Conservation (phyloP, 164 flowering plant species). For the Chimonanthus salicifolius region DNA sequence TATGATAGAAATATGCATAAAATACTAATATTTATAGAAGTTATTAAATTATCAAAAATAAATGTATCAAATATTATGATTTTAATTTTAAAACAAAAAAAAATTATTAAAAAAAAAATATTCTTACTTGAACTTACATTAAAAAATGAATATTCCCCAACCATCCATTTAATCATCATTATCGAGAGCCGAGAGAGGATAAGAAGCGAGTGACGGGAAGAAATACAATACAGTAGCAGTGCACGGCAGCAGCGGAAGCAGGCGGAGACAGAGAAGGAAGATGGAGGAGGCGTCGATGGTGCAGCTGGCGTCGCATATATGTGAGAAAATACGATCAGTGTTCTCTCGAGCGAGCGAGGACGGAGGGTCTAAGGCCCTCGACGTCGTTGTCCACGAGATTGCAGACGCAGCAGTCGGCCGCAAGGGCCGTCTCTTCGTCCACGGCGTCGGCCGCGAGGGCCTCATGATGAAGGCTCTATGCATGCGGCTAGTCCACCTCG, state of each 20-base stretch:
- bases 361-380: conserved; percentile 31
- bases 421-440: conserved; percentile 55
- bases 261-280: not conserved
- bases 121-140: too few species aligned
- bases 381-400: conserved; percentile 44
- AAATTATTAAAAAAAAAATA: too few species aligned
- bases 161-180: too few species aligned
- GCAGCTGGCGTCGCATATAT: conserved; percentile 53
- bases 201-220: not conserved
- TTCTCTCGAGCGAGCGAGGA: conserved; percentile 38
- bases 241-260: not conserved
- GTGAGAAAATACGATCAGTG: conserved; percentile 59
- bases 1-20: too few species aligned
- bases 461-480: conserved; percentile 82
- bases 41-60: too few species aligned
- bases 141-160: too few species aligned
- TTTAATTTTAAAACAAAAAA: too few species aligned
- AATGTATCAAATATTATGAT: too few species aligned
- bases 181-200: not conserved
- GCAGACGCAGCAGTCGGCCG: conserved; percentile 31
- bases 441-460: conserved; percentile 95
- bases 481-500: conserved; percentile 86
- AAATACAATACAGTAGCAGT: not conserved
- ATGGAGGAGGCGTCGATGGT: conserved; percentile 27
- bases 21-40: too few species aligned